phyloP scores from a whole-genome alignment of 306 rosid genomes.

The Glycine tomentella region DNA sequence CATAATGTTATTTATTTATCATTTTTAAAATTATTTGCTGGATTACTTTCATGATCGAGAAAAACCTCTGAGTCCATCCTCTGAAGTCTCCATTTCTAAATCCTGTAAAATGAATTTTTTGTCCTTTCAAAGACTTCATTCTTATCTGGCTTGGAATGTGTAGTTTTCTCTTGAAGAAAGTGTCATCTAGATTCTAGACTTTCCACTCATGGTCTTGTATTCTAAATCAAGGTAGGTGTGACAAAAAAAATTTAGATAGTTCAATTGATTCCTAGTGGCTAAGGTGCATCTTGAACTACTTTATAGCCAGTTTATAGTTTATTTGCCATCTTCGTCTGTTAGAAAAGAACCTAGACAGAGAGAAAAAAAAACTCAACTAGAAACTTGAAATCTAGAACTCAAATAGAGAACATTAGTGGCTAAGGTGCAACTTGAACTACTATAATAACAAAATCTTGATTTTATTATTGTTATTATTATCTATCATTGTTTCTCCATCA shows the following conservation, averaged over 20 bases:
- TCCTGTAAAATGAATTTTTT: neutral
- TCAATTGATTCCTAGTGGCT: neutral
- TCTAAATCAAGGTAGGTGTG: too few relatives aligned
- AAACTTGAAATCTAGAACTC: neutral
- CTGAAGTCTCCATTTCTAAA: neutral
- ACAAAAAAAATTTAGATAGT: neutral
- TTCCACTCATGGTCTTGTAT: too few relatives aligned
- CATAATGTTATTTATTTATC: neutral
- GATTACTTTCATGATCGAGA: neutral
- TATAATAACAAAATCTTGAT: neutral
- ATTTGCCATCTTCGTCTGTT: neutral
- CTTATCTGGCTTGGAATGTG: too few relatives aligned
- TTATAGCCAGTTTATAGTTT: neutral
- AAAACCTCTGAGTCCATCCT: neutral
- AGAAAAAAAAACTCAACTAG: neutral
- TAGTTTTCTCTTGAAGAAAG: too few relatives aligned
- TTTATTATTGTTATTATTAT: neutral
- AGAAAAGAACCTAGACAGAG: neutral
- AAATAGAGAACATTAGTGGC: too few relatives aligned
- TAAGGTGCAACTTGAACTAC: neutral
- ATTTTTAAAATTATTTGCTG: neutral
- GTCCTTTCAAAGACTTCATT: neutral
- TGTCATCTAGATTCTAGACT: too few relatives aligned
- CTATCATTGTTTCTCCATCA: neutral
- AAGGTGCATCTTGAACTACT: neutral